Evolutionary conservation across 2,329 filamentous ascomycete genomes (phyloP), one percentile per base, ranked within the genome.

Genomic region (Penicillium sp.): DNA sequence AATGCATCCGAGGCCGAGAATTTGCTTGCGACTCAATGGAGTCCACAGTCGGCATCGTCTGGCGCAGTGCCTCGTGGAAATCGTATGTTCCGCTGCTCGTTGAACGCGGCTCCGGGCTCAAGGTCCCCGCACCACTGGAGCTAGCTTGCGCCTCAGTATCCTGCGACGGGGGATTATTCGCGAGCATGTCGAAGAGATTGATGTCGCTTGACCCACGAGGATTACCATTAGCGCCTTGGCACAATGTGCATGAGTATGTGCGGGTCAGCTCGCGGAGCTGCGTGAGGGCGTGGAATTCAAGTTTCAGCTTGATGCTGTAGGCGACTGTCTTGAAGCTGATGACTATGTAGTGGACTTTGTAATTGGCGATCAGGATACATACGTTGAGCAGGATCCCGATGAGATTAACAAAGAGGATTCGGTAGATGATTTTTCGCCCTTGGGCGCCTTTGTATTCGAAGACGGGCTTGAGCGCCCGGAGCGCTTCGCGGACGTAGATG

Each of bases 401-500:
- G 7, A 68, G 21, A 43, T 75, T 75, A 52, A 75, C 70, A 38
- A 66, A 51, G 39, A 77, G 58, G 13, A 77, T 61, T 45, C 75
- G 69, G 15, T 63, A 59, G 59, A 75, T 68, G 15, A 75, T 64
- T 22, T 62, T 61, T 28, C 63, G 63, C 5, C 66, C 68, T 43
- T 64, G 58, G 13, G 57, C 53, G 32, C 69, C 64, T 24, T 73
- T 69, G 3, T 69, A 48, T 5, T 65, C 64, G 32, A 78, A 62
- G 17, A 78, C 65, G 69, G 60, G 60, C 4, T 56, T 54, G 0
- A 66, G 54, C 3, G 53, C 53, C 2, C 66, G 70, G 39, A 72
- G 57, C 0, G 77, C 74, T 53, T 78, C 74, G 56, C 61, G 64
- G 33, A 80, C 75, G 59, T 78, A 80, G 19, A 77, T 62, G 1